phyloP scores from a whole-genome alignment of 352 stramenopile species.

The Phytophthora nicotianae region DNA sequence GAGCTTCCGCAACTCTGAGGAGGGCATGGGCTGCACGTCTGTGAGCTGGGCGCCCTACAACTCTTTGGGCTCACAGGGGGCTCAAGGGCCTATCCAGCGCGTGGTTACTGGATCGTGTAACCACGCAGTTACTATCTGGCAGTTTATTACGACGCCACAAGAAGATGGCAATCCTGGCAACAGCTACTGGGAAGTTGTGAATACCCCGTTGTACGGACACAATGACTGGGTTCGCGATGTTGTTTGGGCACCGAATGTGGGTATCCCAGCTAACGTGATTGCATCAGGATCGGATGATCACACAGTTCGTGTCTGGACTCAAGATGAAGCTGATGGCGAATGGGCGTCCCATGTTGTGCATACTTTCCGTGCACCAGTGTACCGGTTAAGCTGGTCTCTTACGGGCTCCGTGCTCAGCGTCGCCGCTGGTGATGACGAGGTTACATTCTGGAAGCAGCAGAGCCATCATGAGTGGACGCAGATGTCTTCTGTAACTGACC shows the following conservation, averaged over 20 bases:
- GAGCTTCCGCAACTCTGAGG: constrained; percentile 76
- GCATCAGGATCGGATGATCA: constrained; percentile 84
- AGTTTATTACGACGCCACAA: constrained; percentile 46
- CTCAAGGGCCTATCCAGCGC: constrained; percentile 68
- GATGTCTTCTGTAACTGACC: constrained; percentile 76
- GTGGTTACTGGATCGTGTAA: constrained; percentile 79
- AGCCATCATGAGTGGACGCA: constrained; percentile 68
- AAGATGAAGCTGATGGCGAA: constrained; percentile 62
- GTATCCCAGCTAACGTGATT: constrained; percentile 82
- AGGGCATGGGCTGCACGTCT: constrained; percentile 72
- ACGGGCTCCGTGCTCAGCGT: constrained; percentile 71
- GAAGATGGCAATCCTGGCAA: constrained; percentile 27
- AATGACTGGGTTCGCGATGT: constrained; percentile 88
- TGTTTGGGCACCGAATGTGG: constrained; percentile 82
- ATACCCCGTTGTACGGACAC: constrained; percentile 60
- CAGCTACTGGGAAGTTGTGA: constrained; percentile 46
- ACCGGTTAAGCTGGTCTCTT: constrained; percentile 86
- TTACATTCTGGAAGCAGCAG: constrained; percentile 84
- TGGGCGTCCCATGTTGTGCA: constrained; percentile 72
- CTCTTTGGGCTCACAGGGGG: constrained; percentile 75
- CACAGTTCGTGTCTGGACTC: constrained; percentile 82
- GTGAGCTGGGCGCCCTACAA: constrained; percentile 91
- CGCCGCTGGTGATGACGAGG: constrained; percentile 67
- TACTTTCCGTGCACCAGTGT: constrained; percentile 74
- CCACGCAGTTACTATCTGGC: constrained; percentile 65